Base-by-base conservation (phyloP, 2,329 filamentous ascomycete genomes). In the Ampelomyces quisqualis region DNA sequence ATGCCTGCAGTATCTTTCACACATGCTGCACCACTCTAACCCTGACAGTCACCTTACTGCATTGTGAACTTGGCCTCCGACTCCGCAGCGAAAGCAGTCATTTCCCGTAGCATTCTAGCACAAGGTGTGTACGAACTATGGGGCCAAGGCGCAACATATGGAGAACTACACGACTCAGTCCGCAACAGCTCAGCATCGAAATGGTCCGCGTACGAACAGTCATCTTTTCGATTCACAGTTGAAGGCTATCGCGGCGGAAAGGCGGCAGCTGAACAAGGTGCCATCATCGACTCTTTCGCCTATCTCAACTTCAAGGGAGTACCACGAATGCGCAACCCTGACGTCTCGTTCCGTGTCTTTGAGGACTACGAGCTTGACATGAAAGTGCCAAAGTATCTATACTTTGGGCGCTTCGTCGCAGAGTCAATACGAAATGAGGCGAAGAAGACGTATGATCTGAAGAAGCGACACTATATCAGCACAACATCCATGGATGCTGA, bases 401-500 rank as follows among this genome's bases (percentile, higher is more conserved):
- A 85, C 60, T 77, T 97, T 18, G 89, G 88, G 8, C 81, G 90
- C 7, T 80, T 81, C 41, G 66, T 97, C 17, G 84, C 77, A 2
- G 72, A 73, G 9, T 84, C 86, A 2, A 79, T 79, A 3, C 78
- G 91, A 30, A 53, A 49, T n/a, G 80, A 86, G 38, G 74, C 84
- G 4, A 77, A 88, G 21, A 73, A 79, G 23, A 85, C 78, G 17
- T 94, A 90, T 60, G 90, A 95, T 65, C 77, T 98, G 15, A 98
- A 98, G 75, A 95, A 95, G 70, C 77, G 93, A 19, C 78, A 79
- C 26, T 98, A 98, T 64, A 97, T 98, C 58, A 89, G 86, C 54
- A 97, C 91, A 0, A 98, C 93, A 0, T 93, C 88, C 31, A 97
- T 98, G 93, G 93, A 98, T 64, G 87, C 91, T 0, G 93, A 97